Conservation (phyloP, 495 filamentous ascomycete species). For the Neurospora africana region DNA sequence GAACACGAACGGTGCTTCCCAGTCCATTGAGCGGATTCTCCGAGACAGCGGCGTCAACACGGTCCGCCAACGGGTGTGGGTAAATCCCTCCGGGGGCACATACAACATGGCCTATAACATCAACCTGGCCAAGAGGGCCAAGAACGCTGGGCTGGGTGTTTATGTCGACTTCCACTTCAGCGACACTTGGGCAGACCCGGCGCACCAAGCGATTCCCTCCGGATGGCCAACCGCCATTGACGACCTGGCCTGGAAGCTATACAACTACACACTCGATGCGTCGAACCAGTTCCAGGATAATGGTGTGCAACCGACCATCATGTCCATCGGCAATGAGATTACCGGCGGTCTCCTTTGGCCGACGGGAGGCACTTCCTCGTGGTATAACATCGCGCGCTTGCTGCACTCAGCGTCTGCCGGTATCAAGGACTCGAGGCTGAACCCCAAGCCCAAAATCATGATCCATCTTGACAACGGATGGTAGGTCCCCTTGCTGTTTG, state of each 20-base stretch:
- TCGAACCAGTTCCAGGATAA: slow-evolving; percentile 48
- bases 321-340: slow-evolving; percentile 66
- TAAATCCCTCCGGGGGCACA: slow-evolving; percentile 52
- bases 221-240: slow-evolving; percentile 51
- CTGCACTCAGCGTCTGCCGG: slow-evolving; percentile 53
- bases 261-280: slow-evolving; percentile 54
- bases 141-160: slow-evolving; percentile 51
- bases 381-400: slow-evolving; percentile 47
- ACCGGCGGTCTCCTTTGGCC: slow-evolving; percentile 54
- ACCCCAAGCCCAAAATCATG: slow-evolving; percentile 50
- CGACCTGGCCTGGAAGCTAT: slow-evolving; percentile 48
- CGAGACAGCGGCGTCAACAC: slow-evolving; percentile 56
- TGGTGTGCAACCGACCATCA: slow-evolving; percentile 45
- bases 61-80: slow-evolving; percentile 63
- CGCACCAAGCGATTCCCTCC: slow-evolving; percentile 41
- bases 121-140: slow-evolving; percentile 51
- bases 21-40: slow-evolving; percentile 54
- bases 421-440: slow-evolving; percentile 49
- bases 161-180: slow-evolving; percentile 64
- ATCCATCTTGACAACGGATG: slow-evolving; percentile 64
- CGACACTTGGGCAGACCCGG: slow-evolving; percentile 50
- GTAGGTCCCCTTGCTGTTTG: slow-evolving; percentile 3
- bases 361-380: slow-evolving; percentile 41
- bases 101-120: slow-evolving; percentile 65
- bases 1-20: slow-evolving; percentile 37